phyloP scores from a whole-genome alignment of 2,329 filamentous ascomycete genomes.

The Trichoderma brevicompactum region DNA sequence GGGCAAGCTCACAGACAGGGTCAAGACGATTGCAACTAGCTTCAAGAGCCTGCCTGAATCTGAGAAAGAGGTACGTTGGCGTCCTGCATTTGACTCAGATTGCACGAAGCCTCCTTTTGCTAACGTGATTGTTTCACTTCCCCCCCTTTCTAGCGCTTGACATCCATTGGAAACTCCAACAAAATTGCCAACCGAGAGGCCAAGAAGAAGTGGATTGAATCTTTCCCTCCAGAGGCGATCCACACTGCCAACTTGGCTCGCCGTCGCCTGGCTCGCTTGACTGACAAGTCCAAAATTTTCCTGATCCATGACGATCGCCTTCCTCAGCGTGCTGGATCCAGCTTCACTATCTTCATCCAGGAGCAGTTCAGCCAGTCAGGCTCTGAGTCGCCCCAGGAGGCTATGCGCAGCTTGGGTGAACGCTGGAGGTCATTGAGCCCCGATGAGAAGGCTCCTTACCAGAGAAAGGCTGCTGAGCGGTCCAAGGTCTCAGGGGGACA shows the following conservation, averaged over 20 bases:
- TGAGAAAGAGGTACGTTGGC: conserved; percentile 50
- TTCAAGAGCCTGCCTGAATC: conserved; percentile 48
- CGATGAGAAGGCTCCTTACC: conserved; percentile 49
- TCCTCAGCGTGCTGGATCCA: conserved; percentile 45
- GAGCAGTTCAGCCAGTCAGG: conserved; percentile 44
- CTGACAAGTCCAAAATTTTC: conserved; percentile 34
- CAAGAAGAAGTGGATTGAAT: conserved; percentile 55
- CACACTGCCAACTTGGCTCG: conserved; percentile 55
- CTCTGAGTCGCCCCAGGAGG: conserved; percentile 30
- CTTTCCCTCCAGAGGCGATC: conserved; percentile 47
- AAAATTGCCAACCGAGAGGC: conserved; percentile 45
- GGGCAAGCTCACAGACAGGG: conserved; percentile 31
- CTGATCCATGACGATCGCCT: conserved; percentile 53
- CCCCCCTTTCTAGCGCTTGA: conserved; percentile 37
- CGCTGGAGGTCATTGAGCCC: conserved; percentile 52
- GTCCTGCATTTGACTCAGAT: no score
- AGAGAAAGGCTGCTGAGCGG: conserved; percentile 37
- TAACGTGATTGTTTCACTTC: conserved; percentile 10
- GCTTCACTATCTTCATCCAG: conserved; percentile 47
- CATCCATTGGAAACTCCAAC: conserved; percentile 46
- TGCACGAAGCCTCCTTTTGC: neutral
- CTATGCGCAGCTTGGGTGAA: conserved; percentile 35
- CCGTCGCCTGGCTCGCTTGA: conserved; percentile 44
- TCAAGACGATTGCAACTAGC: conserved; percentile 37
- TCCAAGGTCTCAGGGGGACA: conserved; percentile 28